phyloP scores from a whole-genome alignment of 306 rosid species.

The Albizia julibrissin region DNA sequence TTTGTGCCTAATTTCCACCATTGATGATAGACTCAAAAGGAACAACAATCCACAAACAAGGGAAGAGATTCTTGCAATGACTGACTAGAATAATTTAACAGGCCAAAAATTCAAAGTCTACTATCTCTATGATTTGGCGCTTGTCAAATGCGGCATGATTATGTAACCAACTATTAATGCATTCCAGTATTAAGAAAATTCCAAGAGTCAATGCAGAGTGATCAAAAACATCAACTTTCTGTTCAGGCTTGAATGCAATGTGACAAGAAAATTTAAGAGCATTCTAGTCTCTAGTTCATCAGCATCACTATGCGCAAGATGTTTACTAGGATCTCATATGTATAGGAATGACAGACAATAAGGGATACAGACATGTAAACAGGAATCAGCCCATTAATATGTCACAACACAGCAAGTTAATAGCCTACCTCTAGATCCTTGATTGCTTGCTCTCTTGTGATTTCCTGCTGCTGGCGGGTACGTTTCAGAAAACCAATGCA shows the following conservation, averaged over 20 bases:
- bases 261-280: not conserved
- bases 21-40: not conserved
- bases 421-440: slow-evolving; percentile 69
- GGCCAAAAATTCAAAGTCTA: not conserved
- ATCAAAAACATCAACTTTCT: not conserved
- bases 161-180: not conserved
- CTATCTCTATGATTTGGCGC: not conserved
- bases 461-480: slow-evolving; percentile 60
- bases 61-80: not conserved
- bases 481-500: slow-evolving; percentile 78
- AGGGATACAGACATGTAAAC: not conserved
- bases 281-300: not conserved
- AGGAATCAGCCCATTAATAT: slow-evolving; percentile 4
- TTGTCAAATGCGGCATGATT: not conserved
- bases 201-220: not conserved
- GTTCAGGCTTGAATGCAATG: not conserved
- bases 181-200: not conserved
- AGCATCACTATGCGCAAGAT: not conserved
- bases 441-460: slow-evolving; percentile 67
- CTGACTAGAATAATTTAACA: slow-evolving; percentile 6
- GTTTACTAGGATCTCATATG: not conserved
- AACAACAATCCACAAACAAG: not conserved
- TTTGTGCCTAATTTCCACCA: not conserved
- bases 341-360: slow-evolving; percentile 3
- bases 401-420: not conserved